A percentile compares a stretch with the other conserved stretches of the same genome.
Conservation (phyloP, 495 filamentous ascomycete genomes). For the Xylaria sp. region DNA sequence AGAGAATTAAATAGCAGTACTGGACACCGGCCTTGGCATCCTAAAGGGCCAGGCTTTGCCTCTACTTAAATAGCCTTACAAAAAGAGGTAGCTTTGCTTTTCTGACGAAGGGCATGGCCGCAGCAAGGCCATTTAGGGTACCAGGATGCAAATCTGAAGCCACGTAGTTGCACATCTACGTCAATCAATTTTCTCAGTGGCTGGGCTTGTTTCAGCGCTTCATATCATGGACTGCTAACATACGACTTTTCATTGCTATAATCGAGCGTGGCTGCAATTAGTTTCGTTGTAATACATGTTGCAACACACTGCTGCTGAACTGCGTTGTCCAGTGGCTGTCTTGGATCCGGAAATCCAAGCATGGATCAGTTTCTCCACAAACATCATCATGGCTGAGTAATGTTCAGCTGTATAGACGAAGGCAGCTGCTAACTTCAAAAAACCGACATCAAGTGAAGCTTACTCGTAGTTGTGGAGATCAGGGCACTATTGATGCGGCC, state of each 20-base stretch:
- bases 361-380: neutral
- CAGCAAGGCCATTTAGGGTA: neutral
- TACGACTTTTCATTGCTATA: neutral
- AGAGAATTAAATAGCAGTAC: neutral
- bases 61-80: neutral
- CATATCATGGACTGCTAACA: neutral
- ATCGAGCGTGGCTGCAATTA: neutral
- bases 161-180: neutral
- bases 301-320: neutral
- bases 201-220: neutral
- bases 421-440: neutral
- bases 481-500: constrained; percentile 16
- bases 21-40: too few species aligned
- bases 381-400: neutral
- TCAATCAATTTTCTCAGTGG: neutral
- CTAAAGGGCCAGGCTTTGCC: too few species aligned
- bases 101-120: neutral
- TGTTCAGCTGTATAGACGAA: constrained; percentile 2
- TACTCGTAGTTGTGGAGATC: neutral
- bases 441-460: neutral
- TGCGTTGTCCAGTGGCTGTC: neutral
- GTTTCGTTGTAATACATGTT: neutral
- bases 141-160: neutral
- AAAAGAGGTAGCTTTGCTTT: neutral
- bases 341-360: neutral